Percentiles rank a stretch among this genome's conserved stretches.
These are phyloP conservation scores for Gossypium schwendimanii DNA, from an alignment of 441 rosid species.

Conservation along the genomic window DNA sequence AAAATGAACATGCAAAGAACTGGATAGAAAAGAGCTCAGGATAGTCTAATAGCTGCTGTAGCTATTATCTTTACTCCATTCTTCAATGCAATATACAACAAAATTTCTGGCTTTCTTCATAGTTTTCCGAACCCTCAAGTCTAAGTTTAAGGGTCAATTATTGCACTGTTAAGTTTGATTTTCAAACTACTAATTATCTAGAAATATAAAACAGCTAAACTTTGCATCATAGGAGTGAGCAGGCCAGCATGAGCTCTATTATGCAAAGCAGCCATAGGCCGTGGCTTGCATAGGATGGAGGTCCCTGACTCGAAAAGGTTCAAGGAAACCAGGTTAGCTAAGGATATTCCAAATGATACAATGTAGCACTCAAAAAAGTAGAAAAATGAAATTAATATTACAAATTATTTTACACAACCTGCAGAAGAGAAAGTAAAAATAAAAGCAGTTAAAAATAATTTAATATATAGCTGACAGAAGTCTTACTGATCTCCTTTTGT, in stretches of 20 bases:
- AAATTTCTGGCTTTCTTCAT: not conserved
- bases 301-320: not conserved
- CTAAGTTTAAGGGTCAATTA: not conserved
- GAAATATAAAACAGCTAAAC: not conserved
- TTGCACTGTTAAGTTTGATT: not conserved
- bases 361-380: not conserved
- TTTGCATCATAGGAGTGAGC: not conserved
- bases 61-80: not conserved
- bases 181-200: not conserved
- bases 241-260: not conserved
- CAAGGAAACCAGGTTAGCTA: not conserved
- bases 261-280: not conserved
- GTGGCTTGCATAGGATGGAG: not conserved
- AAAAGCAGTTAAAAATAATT: constrained; percentile 5
- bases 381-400: not conserved
- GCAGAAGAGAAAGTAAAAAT: not conserved
- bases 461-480: constrained; percentile 2
- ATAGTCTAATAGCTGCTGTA: not conserved
- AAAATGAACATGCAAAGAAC: not conserved
- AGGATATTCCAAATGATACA: not conserved
- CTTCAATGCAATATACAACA: not conserved
- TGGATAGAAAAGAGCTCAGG: not conserved
- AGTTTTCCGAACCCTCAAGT: constrained; percentile 1
- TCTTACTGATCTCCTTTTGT: constrained; percentile 74
- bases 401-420: not conserved